Evolutionary conservation across 176 grass and related monocot species (phyloP).

Genomic region (Triticum timopheevii): DNA sequence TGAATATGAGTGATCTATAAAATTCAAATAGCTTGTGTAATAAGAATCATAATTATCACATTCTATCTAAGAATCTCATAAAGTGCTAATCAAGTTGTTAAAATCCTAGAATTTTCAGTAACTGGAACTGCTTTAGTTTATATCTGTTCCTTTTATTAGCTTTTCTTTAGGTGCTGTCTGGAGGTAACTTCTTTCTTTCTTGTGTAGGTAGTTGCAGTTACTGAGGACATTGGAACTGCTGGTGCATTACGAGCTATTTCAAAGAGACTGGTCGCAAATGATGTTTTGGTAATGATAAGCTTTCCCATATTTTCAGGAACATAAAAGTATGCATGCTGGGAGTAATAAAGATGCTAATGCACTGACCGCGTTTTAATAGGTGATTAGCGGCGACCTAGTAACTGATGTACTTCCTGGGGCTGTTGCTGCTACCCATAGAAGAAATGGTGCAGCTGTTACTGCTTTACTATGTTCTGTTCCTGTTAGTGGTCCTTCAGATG

Average conservation of each 20-base stretch:
- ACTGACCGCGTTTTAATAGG: constrained; percentile 41
- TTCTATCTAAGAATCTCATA: neutral
- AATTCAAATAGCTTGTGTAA: neutral
- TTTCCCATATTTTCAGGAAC: constrained; percentile 15
- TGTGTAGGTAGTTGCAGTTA: constrained; percentile 66
- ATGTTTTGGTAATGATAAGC: constrained; percentile 74
- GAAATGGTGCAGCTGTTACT: constrained; percentile 86
- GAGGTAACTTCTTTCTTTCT: constrained; percentile 18
- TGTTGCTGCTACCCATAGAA: constrained; percentile 91
- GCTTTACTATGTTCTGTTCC: constrained; percentile 79
- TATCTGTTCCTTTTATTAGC: neutral
- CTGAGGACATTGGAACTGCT: constrained; percentile 89
- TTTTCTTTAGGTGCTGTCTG: neutral
- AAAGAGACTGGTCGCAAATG: constrained; percentile 66
- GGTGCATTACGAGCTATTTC: constrained; percentile 78
- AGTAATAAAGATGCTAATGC: constrained; percentile 14
- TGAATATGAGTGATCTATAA: neutral
- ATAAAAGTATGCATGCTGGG: neutral
- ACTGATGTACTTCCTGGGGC: constrained; percentile 89
- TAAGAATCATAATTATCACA: neutral
- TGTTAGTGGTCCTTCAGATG: constrained; percentile 79
- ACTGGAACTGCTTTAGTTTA: neutral
- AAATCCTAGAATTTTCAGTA: neutral
- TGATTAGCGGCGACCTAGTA: constrained; percentile 88
- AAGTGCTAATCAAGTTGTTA: constrained; percentile 2